These are phyloP conservation scores for Aspergillus eucalypticola DNA, from an alignment of 2,329 filamentous ascomycete species.

Conservation along the genomic window DNA sequence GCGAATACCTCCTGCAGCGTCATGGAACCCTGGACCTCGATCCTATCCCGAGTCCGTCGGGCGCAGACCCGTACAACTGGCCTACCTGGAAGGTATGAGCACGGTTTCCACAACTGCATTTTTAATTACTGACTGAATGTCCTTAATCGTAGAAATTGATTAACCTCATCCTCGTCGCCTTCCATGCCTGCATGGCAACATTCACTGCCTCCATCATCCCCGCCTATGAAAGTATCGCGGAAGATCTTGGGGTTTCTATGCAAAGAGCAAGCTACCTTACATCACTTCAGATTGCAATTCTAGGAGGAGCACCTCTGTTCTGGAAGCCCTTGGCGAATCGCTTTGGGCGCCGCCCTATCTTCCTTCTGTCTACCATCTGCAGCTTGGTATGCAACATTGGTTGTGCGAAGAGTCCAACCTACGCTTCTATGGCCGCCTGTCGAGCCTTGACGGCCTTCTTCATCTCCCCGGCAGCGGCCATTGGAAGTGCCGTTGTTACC, in stretches of 20 bases:
- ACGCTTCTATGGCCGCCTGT: conserved; percentile 53
- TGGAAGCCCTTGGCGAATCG: conserved; percentile 58
- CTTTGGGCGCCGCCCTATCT: conserved; percentile 58
- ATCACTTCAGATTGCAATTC: conserved; percentile 56
- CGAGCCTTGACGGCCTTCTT: conserved; percentile 54
- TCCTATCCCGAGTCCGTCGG: conserved; percentile 51
- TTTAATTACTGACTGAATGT: too few species aligned
- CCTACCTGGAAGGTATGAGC: conserved; percentile 49
- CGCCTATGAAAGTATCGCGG: conserved; percentile 53
- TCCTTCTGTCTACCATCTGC: conserved; percentile 54
- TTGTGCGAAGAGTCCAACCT: conserved; percentile 54
- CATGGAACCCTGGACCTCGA: conserved; percentile 58
- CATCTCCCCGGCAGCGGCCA: conserved; percentile 55
- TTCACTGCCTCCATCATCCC: conserved; percentile 60
- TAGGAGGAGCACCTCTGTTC: conserved; percentile 56
- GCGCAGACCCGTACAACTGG: conserved; percentile 59
- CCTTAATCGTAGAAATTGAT: conserved; percentile 16
- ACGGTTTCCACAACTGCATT: too few species aligned
- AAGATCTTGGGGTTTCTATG: conserved; percentile 52
- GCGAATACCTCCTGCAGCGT: conserved; percentile 52
- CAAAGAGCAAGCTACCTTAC: conserved; percentile 56
- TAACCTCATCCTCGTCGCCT: conserved; percentile 54
- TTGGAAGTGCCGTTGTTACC: conserved; percentile 59
- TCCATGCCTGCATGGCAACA: conserved; percentile 60
- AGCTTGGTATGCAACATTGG: conserved; percentile 57